These are phyloP conservation scores for Eimeria brunetti DNA, from an alignment of 169 alveolate species.

Conservation along the genomic window DNA sequence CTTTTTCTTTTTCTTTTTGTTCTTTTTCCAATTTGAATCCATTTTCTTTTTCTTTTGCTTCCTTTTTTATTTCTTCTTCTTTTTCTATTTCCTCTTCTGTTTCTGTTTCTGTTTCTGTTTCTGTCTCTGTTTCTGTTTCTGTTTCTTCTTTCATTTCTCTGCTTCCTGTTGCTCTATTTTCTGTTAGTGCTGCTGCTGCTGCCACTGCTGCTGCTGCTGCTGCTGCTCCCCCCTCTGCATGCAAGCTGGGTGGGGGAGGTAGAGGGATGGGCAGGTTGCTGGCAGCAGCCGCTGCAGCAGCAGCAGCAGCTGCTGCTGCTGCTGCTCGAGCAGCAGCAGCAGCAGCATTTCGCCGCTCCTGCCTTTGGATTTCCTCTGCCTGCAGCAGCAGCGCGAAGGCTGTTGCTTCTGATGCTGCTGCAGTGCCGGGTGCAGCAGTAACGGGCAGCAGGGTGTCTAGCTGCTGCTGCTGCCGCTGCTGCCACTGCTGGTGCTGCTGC, in stretches of 20 bases:
- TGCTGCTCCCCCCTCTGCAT: not conserved
- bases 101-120: not conserved
- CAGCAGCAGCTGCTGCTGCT: not conserved
- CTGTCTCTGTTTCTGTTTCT: too few species aligned
- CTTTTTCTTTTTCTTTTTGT: not conserved
- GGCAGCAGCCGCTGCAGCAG: too few species aligned
- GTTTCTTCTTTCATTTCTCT: too few species aligned
- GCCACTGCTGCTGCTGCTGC: not conserved
- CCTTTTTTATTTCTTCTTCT: too few species aligned
- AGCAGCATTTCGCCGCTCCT: not conserved
- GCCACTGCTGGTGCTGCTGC: conserved; percentile 1
- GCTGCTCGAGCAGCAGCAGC: conserved; percentile 27
- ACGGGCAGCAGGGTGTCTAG: conserved; percentile 20
- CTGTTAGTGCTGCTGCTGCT: not conserved
- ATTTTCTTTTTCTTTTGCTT: too few species aligned
- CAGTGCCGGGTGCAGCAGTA: not conserved
- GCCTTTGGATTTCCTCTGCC: not conserved
- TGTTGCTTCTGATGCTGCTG: conserved; percentile 22
- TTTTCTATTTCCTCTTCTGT: too few species aligned
- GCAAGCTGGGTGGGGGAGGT: too few species aligned
- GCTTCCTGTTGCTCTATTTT: not conserved
- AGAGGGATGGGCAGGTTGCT: too few species aligned
- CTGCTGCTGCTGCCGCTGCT: conserved; percentile 30
- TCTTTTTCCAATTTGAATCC: too few species aligned
- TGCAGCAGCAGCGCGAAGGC: not conserved